These are phyloP conservation scores for Trichoderma atroviride DNA, from an alignment of 2,329 filamentous ascomycete species.

Conservation along the genomic window DNA sequence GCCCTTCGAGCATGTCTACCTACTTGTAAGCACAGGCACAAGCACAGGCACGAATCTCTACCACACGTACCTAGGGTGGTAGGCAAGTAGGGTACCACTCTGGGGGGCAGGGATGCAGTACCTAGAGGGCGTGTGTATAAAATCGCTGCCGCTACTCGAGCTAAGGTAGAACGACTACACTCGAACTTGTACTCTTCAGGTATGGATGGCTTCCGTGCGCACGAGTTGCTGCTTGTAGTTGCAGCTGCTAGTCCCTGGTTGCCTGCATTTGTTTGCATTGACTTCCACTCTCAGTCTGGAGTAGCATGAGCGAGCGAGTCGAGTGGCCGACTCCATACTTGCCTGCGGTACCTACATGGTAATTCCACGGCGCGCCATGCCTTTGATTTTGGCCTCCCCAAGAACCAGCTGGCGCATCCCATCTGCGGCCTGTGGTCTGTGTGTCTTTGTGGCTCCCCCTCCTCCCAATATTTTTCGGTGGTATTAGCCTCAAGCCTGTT, in stretches of 20 bases:
- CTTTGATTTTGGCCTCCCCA: neutral
- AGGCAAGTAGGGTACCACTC: neutral
- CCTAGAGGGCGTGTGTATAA: neutral
- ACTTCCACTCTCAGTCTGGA: slow-evolving; percentile 21
- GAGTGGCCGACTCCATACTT: neutral
- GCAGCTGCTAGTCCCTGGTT: slow-evolving; percentile 19
- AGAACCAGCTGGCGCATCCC: neutral
- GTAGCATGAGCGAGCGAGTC: neutral
- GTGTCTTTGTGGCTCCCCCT: neutral
- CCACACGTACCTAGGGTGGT: neutral
- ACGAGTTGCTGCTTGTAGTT: slow-evolving; percentile 22
- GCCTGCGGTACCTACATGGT: neutral
- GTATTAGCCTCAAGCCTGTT: slow-evolving; percentile 16
- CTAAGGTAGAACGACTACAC: neutral
- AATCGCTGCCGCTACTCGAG: neutral
- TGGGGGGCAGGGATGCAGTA: neutral
- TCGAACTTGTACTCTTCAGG: neutral
- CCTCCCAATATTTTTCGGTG: slow-evolving; percentile 9
- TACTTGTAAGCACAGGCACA: neutral
- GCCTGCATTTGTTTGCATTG: slow-evolving; percentile 22
- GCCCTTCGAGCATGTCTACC: neutral
- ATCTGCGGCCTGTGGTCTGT: neutral
- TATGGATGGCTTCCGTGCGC: slow-evolving; percentile 6
- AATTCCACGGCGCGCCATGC: neutral
- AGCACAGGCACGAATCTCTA: neutral